These are phyloP conservation scores for Trametes sanguinea DNA, from an alignment of 768 basidiomycete species.

Conservation along the genomic window DNA sequence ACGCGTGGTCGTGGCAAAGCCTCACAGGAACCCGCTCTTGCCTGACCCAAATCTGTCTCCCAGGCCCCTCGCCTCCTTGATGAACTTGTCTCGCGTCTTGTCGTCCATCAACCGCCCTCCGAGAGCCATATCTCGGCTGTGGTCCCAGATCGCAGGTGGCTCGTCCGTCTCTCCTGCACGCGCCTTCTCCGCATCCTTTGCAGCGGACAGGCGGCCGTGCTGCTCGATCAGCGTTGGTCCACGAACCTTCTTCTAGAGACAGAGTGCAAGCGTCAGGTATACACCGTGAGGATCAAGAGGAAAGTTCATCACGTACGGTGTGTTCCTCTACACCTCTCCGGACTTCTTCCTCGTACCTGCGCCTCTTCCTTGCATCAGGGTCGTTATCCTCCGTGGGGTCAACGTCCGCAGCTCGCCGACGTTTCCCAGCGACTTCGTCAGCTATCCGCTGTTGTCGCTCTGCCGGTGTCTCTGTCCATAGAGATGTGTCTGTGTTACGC, in stretches of 20 bases:
- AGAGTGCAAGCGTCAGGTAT: not conserved
- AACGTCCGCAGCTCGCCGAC: slow-evolving; percentile 64
- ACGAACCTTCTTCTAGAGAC: slow-evolving; percentile 30
- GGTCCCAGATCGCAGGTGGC: slow-evolving; percentile 84
- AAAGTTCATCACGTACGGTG: slow-evolving; percentile 50
- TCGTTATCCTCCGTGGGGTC: slow-evolving; percentile 46
- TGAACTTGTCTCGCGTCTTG: slow-evolving; percentile 68
- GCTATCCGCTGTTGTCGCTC: slow-evolving; percentile 89
- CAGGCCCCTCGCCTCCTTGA: slow-evolving; percentile 79
- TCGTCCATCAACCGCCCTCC: slow-evolving; percentile 92
- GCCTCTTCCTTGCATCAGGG: slow-evolving; percentile 52
- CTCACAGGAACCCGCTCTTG: slow-evolving; percentile 59
- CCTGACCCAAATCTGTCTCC: slow-evolving; percentile 83
- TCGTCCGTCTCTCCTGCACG: slow-evolving; percentile 51
- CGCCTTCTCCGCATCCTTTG: slow-evolving; percentile 37
- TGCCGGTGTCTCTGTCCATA: slow-evolving; percentile 98
- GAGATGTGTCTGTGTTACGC: slow-evolving; percentile 53
- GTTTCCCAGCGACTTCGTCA: slow-evolving; percentile 93
- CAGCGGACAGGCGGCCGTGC: slow-evolving; percentile 48
- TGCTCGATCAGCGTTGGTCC: slow-evolving; percentile 34
- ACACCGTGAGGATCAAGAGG: not conserved
- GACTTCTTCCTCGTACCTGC: slow-evolving; percentile 68
- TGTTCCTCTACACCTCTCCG: slow-evolving; percentile 76
- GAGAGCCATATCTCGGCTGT: slow-evolving; percentile 84
- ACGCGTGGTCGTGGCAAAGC: not conserved